Base-by-base conservation (phyloP, 2,329 filamentous ascomycete genomes). In the Coccinonectria pachysandricola region DNA sequence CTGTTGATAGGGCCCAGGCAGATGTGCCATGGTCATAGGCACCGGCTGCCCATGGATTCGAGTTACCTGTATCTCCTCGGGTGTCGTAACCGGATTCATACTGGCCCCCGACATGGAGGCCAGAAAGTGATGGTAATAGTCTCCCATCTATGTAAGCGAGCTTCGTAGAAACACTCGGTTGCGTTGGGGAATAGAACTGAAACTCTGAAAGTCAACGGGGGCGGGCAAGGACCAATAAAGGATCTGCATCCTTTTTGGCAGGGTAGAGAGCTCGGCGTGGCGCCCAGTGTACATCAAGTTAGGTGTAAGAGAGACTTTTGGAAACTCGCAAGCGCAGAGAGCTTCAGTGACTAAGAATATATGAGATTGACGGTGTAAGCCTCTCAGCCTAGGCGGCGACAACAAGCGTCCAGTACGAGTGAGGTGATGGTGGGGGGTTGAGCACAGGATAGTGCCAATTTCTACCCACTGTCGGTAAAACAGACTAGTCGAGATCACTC, bases 111-210 rank as follows among this genome's bases (percentile, higher is more conserved):
- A 57, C 59, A 68, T 62, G 17, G 65, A 65, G 39, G 65, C 59
- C 29, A 71, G 53, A 41, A 71, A 71, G 36, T 65, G 61, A 26
- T 66, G 64, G 39, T 73, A 72, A 44, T 68, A 69, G 37, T 71
- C 66, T 45, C 62, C 62, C 69, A 74, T 74, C 31, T 36, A 26
- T 25, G 26, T 15, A 28, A 18, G 15, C 30, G 24, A 30, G n/a
- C n/a, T n/a, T n/a, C n/a, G n/a, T n/a, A n/a, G n/a, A n/a, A n/a
- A n/a, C n/a, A n/a, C n/a, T n/a, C n/a, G n/a, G n/a, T n/a, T n/a
- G n/a, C n/a, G n/a, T n/a, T n/a, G n/a, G n/a, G n/a, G n/a, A n/a
- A n/a, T n/a, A n/a, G n/a, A n/a, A n/a, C n/a, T n/a, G n/a, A n/a
- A n/a, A n/a, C n/a, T n/a, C n/a, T n/a, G n/a, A n/a, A n/a, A n/a